Conservation (phyloP, 2,329 filamentous ascomycete genomes). For the Fusarium virguliforme region DNA sequence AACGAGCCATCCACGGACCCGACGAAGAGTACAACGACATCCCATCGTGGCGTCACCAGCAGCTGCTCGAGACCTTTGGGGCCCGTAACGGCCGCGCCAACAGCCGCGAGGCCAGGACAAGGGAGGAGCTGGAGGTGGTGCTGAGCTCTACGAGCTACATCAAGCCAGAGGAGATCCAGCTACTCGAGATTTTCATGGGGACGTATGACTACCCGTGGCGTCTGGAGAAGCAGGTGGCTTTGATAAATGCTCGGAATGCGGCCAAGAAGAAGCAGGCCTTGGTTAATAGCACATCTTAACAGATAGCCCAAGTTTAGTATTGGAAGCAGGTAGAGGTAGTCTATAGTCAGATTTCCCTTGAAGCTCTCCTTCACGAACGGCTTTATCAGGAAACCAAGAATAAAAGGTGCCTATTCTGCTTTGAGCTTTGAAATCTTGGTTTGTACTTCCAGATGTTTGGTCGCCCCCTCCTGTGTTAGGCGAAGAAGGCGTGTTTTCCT, state of each 20-base stretch:
- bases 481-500: too few relatives aligned
- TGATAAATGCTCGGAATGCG: neutral
- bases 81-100: neutral
- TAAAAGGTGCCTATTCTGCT: too few relatives aligned
- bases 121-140: neutral
- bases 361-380: too few relatives aligned
- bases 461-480: too few relatives aligned
- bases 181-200: neutral
- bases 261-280: neutral
- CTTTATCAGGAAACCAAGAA: too few relatives aligned
- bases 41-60: neutral
- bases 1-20: neutral
- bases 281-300: neutral
- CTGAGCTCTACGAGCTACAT: neutral
- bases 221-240: neutral
- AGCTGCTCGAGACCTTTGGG: neutral
- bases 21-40: neutral
- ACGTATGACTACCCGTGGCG: neutral
- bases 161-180: neutral
- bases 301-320: neutral
- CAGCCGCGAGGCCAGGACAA: neutral
- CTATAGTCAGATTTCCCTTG: too few relatives aligned
- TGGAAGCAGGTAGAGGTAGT: neutral
- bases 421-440: too few relatives aligned
- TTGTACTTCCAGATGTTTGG: too few relatives aligned